A percentile compares a stretch with the other conserved stretches of the same genome.
These are phyloP conservation scores for Ensete ventricosum DNA, from an alignment of 176 grass and related monocot species.

Conservation along the genomic window DNA sequence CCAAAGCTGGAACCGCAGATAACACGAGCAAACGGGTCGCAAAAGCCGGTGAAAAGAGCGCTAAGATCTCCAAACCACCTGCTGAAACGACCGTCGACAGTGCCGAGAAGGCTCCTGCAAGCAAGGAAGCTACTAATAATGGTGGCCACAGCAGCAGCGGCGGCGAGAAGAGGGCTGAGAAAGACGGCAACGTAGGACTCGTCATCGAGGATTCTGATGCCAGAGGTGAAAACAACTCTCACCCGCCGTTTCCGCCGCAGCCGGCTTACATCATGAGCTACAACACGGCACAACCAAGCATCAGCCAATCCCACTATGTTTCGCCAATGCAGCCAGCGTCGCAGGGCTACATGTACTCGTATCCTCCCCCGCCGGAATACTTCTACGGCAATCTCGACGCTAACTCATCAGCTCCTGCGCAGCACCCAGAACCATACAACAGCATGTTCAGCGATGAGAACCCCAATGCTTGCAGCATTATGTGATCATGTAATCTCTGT, in stretches of 20 bases:
- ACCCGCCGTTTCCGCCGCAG: not conserved
- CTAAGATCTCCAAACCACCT: not conserved
- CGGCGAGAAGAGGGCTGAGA: not conserved
- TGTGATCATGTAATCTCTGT: not conserved
- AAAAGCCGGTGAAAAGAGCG: not conserved
- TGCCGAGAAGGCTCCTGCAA: not conserved
- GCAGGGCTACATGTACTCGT: not conserved
- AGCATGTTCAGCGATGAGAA: conserved; percentile 23
- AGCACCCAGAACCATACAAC: not conserved
- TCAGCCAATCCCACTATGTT: conserved; percentile 4
- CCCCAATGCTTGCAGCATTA: conserved; percentile 5
- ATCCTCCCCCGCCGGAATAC: not conserved
- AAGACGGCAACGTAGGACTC: not conserved
- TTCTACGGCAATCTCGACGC: not conserved
- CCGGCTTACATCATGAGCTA: conserved; percentile 17
- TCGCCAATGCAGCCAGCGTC: not conserved
- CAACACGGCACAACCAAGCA: conserved; percentile 3
- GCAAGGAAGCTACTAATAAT: not conserved
- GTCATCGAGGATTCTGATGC: not conserved
- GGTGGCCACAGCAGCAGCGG: not conserved
- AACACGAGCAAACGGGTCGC: not conserved
- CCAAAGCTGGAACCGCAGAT: too few relatives aligned
- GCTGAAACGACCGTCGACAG: not conserved
- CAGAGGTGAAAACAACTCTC: not conserved
- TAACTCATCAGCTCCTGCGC: not conserved